Conservation (phyloP, 495 filamentous ascomycete species). For the Neurospora sp. region DNA sequence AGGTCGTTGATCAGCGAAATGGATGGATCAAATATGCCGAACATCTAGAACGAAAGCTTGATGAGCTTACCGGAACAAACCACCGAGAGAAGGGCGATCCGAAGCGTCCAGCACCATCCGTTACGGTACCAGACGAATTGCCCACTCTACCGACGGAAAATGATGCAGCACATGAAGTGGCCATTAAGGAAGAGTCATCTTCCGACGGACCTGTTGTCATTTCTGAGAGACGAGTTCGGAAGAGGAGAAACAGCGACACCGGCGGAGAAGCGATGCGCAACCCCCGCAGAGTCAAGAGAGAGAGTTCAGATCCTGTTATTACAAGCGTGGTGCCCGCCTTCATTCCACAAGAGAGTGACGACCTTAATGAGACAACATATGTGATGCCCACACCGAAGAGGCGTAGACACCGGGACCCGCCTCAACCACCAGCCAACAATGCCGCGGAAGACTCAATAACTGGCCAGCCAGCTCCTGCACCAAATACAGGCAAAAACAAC, state of each 20-base stretch:
- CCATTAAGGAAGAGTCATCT: slow-evolving; percentile 31
- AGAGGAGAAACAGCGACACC: slow-evolving; percentile 25
- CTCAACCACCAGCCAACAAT: neutral
- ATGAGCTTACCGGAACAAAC: neutral
- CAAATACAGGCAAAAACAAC: neutral
- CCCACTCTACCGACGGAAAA: slow-evolving; percentile 13
- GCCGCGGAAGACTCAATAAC: neutral
- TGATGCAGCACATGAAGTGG: neutral
- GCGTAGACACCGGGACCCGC: slow-evolving; percentile 5
- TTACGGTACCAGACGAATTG: slow-evolving; percentile 10
- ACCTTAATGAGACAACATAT: slow-evolving; percentile 56
- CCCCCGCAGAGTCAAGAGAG: slow-evolving; percentile 23
- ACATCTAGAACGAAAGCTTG: slow-evolving; percentile 4
- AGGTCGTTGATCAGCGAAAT: slow-evolving; percentile 7
- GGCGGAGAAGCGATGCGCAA: slow-evolving; percentile 1
- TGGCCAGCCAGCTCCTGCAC: neutral
- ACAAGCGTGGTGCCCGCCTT: slow-evolving; percentile 21
- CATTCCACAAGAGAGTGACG: slow-evolving; percentile 48
- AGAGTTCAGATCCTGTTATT: slow-evolving; percentile 27
- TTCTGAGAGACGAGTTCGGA: slow-evolving; percentile 31
- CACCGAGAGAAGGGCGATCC: neutral
- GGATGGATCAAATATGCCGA: slow-evolving; percentile 23
- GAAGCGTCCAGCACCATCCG: neutral
- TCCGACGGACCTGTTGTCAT: slow-evolving; percentile 36
- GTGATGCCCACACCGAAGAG: slow-evolving; percentile 56